Base-by-base conservation (phyloP, 2,329 filamentous ascomycete species). In the Claviceps africana region DNA sequence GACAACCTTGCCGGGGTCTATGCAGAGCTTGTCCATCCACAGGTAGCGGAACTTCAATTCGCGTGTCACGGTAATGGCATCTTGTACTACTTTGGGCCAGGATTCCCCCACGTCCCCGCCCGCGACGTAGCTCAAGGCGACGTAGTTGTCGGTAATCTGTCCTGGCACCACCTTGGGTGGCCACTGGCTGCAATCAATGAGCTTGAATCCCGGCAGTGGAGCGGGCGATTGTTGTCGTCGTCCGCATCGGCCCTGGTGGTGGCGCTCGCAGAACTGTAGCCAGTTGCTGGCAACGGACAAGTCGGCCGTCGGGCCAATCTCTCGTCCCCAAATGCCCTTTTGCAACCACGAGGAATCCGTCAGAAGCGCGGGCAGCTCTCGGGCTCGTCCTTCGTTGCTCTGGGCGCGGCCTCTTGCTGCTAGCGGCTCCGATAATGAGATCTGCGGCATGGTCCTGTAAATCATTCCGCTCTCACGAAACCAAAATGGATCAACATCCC, bases 21-120 rank as follows among this genome's bases (percentile, higher is more conserved):
- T 65, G 45, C 69, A 71, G 2, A 65, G 59, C 28, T 60, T 57
- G 51, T 70, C 68, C 2, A 71, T 61, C 69, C 69, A 71, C 2
- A 71, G 59, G 50, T 70, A 67, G 5, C 61, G 55, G 9, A 67
- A 55, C 0, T 66, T 65, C 7, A 71, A 56, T 2, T 60, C 54
- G 10, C 56, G 60, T 0, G 64, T 62, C 6, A 67, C 66, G 1
- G 55, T 51, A 8, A 65, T 62, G 10, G 66, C 62, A 33, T 67
- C 65, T 52, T 54, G 57, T 1, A 67, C 57, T 35, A 66, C 64
- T 48, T 58, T 61, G 28, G 65, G 62, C 65, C 64, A 67, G 0
- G 55, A 56, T 2, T 60, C 60, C 1, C 53, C 55, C 2, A 56
- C 56, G n/a, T 54, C 58, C 43, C 56, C 57, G 3, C 66, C 66